Percentiles rank a stretch among this genome's conserved stretches.
Evolutionary conservation across 345 rosid genomes (phyloP).

Genomic region (Ricinus communis): DNA sequence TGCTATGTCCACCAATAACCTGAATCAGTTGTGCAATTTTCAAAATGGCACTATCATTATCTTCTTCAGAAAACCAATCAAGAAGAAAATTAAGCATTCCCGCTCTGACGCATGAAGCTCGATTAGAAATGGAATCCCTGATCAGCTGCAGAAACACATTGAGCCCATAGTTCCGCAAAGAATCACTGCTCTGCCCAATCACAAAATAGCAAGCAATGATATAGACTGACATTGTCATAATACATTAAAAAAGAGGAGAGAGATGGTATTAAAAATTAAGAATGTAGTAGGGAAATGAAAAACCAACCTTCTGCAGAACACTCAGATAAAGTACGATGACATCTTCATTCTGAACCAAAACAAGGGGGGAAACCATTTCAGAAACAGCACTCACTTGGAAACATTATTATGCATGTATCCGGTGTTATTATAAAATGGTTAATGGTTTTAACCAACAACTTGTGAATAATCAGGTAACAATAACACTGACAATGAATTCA

Average conservation of each 20-base stretch:
- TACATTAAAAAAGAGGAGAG: neutral
- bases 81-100: conserved; percentile 95
- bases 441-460: neutral
- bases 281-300: conserved; percentile 18
- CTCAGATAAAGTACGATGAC: conserved; percentile 84
- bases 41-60: conserved; percentile 64
- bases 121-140: conserved; percentile 85
- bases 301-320: conserved; percentile 92
- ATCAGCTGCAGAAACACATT: conserved; percentile 76
- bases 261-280: neutral
- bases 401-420: neutral
- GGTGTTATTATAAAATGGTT: neutral
- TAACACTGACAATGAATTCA: conserved; percentile 3
- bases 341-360: conserved; percentile 81
- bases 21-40: conserved; percentile 82
- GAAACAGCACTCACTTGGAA: conserved; percentile 25
- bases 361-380: conserved; percentile 25
- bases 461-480: neutral
- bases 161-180: conserved; percentile 80
- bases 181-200: conserved; percentile 99
- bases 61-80: conserved; percentile 91
- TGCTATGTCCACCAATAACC: conserved; percentile 95
- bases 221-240: conserved; percentile 9
- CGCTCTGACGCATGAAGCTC: conserved; percentile 85
- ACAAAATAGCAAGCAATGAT: conserved; percentile 44